Conservation (phyloP, 164 flowering plant genomes). For the Macadamia integrifolia region DNA sequence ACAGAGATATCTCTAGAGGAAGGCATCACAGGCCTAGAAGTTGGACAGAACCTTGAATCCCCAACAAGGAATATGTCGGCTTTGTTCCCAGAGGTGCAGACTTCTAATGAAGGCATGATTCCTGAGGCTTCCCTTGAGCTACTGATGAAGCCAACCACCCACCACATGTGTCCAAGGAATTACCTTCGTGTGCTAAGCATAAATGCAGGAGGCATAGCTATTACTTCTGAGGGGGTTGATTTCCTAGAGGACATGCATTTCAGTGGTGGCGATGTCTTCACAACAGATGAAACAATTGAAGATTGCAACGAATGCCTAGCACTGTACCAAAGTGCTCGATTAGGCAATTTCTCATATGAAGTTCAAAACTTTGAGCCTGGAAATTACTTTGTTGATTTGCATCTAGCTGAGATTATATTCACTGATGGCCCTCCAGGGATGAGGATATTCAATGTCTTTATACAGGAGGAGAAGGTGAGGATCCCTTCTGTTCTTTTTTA, state of each 20-base stretch:
- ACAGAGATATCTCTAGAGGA: conserved; percentile 62
- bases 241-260: conserved; percentile 37
- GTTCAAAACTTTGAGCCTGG: conserved; percentile 36
- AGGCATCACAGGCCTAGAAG: conserved; percentile 40
- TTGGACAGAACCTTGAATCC: conserved; percentile 9
- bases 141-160: conserved; percentile 11
- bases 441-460: conserved; percentile 56
- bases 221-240: conserved; percentile 17
- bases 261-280: conserved; percentile 40
- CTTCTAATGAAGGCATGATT: conserved; percentile 14
- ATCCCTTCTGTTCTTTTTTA: neutral
- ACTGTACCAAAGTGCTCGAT: conserved; percentile 55
- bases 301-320: conserved; percentile 23
- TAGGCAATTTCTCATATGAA: conserved; percentile 47
- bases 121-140: conserved; percentile 62
- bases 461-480: conserved; percentile 62
- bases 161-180: conserved; percentile 8
- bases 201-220: conserved; percentile 37
- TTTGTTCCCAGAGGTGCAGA: conserved; percentile 20
- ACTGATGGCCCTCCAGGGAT: conserved; percentile 54
- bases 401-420: conserved; percentile 59
- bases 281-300: conserved; percentile 30
- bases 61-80: conserved; percentile 22
- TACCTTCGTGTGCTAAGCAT: conserved; percentile 28
- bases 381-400: conserved; percentile 44